Evolutionary conservation across 106 monocot genomes (phyloP).

Genomic region (Acorus gramineus): DNA sequence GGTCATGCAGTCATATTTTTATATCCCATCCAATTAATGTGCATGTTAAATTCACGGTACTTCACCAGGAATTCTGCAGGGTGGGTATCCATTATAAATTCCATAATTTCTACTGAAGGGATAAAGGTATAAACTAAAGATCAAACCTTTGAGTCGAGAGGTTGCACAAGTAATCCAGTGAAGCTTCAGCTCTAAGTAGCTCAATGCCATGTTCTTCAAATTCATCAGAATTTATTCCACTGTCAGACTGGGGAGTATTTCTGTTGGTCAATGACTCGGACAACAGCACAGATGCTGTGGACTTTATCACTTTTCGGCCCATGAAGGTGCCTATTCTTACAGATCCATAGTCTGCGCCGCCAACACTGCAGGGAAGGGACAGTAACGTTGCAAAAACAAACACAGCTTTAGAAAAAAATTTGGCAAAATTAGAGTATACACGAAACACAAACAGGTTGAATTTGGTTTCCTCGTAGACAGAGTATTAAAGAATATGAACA

Average conservation of each 20-base stretch:
- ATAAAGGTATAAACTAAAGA: neutral
- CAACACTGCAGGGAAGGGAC: constrained; percentile 44
- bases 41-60: too few species aligned
- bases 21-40: too few species aligned
- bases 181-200: constrained; percentile 64
- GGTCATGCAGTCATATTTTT: too few species aligned
- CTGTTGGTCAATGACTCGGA: constrained; percentile 20
- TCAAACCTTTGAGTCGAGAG: constrained; percentile 76
- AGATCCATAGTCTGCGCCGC: constrained; percentile 96
- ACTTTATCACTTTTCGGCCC: constrained; percentile 93
- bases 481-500: too few species aligned
- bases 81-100: too few species aligned
- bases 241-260: constrained; percentile 12
- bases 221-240: constrained; percentile 35
- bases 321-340: constrained; percentile 96
- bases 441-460: too few species aligned
- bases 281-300: constrained; percentile 37
- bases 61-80: too few species aligned
- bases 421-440: too few species aligned
- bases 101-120: too few species aligned
- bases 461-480: too few species aligned
- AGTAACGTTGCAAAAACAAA: too few species aligned
- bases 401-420: too few species aligned
- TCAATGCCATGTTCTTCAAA: constrained; percentile 60
- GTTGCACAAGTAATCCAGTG: constrained; percentile 79